Conservation (phyloP, 2,329 filamentous ascomycete genomes). For the Aspergillus neoniger region DNA sequence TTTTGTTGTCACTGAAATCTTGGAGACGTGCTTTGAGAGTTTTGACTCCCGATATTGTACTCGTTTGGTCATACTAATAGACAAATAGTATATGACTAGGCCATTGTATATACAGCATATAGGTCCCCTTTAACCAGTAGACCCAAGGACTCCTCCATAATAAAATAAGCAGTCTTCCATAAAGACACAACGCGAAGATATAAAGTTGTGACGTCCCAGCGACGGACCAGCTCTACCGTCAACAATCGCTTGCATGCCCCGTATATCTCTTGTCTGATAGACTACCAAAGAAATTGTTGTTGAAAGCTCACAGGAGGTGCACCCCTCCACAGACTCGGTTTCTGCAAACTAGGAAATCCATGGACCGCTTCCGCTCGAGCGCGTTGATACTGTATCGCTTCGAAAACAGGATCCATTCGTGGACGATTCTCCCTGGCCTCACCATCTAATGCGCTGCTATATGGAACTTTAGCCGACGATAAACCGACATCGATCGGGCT, state of each 20-base stretch:
- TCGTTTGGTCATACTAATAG: no score
- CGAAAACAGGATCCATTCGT: neutral
- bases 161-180: neutral
- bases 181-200: neutral
- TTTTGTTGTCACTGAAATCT: no score
- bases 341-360: slow-evolving; percentile 6
- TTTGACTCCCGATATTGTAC: no score
- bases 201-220: neutral
- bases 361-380: neutral
- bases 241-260: neutral
- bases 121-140: neutral
- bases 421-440: neutral
- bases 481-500: neutral
- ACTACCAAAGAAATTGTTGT: slow-evolving; percentile 37
- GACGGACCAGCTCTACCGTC: neutral
- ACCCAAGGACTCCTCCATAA: neutral
- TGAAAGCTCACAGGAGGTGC: slow-evolving; percentile 36
- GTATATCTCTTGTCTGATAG: neutral
- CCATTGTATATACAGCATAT: neutral
- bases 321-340: slow-evolving; percentile 30
- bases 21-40: no score
- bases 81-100: neutral
- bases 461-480: neutral
- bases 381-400: slow-evolving; percentile 2
- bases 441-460: neutral